phyloP scores from a whole-genome alignment of 73 alveolate species.

The Durusdinium trenchii region DNA sequence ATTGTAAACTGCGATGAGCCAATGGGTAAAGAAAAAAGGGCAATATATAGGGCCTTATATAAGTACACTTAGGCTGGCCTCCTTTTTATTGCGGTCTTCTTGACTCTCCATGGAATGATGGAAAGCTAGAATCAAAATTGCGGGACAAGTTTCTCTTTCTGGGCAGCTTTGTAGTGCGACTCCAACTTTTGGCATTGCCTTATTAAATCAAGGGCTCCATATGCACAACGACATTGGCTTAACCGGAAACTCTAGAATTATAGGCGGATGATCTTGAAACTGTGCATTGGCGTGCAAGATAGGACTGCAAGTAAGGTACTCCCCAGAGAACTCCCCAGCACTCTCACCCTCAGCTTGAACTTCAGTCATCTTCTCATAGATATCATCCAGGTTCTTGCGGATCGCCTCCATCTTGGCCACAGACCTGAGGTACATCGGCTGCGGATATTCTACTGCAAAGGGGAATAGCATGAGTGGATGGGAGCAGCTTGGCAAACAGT shows the following conservation, averaged over 20 bases:
- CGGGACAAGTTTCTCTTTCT: conserved; percentile 7
- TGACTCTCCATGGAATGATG: neutral
- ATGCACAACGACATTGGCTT: neutral
- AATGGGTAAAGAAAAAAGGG: neutral
- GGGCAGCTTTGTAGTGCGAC: neutral
- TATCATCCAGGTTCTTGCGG: neutral
- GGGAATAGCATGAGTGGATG: no score
- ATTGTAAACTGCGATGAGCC: neutral
- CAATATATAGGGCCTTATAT: neutral
- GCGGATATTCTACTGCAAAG: no score
- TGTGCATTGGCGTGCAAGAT: neutral
- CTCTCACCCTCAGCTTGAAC: conserved; percentile 14
- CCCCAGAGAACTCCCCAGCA: neutral
- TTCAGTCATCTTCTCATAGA: neutral
- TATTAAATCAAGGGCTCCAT: no score
- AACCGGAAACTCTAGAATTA: neutral
- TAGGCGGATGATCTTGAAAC: neutral
- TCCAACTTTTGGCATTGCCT: conserved; percentile 9
- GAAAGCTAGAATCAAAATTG: neutral
- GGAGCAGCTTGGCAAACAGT: neutral
- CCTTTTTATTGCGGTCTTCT: neutral
- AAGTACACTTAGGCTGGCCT: no score
- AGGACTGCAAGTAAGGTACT: neutral
- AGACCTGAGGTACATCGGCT: neutral
- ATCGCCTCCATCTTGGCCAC: conserved; percentile 18